Evolutionary conservation across 768 basidiomycete genomes (phyloP), one percentile per base, ranked within the genome.

Genomic region (Crepidotus variabilis): DNA sequence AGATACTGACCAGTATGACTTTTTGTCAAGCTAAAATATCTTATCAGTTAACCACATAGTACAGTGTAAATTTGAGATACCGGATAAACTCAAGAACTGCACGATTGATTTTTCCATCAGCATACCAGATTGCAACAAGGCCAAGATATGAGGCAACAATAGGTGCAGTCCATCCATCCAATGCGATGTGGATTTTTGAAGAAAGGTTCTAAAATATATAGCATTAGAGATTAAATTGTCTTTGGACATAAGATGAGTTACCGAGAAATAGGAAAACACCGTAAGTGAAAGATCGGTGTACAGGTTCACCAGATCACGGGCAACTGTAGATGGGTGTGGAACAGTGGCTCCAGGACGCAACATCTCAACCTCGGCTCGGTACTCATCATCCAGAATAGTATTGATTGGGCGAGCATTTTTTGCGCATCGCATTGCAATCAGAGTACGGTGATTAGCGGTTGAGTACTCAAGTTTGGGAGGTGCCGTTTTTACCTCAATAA

Each of bases 1-100:
- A 72, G 58, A 51, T 74, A 70, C 13, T 52, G 20, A 8, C 71
- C 71, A 23, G 59, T 59, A 61, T 72, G 71, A 14, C 55, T 59
- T 20, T 65, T 47, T 9, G 57, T 70, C 3, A 72, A 56, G 2
- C 71, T 73, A 22, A 56, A 22, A 22, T 49, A 22, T 6, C 20
- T 6, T 55, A 47, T n/a, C 59, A 36, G 24, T 20, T 33, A 21
- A 47, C 32, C 50, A 28, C 22, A 13, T 45, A 28, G 57, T 51
- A 48, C 34, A 57, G n/a, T 54, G 22, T 18, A 28, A 3, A 46
- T 45, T 49, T 18, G 6, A 34, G 45, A 54, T 52, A 72, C 71
- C 64, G 53, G 11, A 72, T 67, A 56, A 74, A 75, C 46, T 74
- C 73, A 1, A 75, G 62, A 14, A 70, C 63, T 6, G 64, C 55